These are phyloP conservation scores for Penicillium brevicompactum DNA, from an alignment of 2,329 filamentous ascomycete genomes.

Conservation along the genomic window DNA sequence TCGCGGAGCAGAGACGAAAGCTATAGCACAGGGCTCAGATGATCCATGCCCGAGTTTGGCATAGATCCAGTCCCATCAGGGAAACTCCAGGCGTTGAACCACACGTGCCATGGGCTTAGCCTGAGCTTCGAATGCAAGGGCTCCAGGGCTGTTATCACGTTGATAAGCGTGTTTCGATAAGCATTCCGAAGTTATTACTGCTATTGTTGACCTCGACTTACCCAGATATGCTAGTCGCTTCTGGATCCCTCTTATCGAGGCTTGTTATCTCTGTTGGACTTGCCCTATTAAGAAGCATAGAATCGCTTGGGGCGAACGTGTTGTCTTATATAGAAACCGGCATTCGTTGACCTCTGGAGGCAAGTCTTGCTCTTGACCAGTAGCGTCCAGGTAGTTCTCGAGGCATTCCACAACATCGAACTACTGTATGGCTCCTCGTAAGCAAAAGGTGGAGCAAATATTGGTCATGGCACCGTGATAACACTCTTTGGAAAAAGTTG, in stretches of 20 bases:
- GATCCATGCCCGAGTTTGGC: slow-evolving; percentile 22
- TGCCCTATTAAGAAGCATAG: neutral
- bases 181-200: neutral
- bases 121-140: neutral
- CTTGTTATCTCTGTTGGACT: neutral
- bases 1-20: slow-evolving; percentile 12
- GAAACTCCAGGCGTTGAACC: slow-evolving; percentile 29
- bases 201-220: neutral
- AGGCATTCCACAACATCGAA: no score
- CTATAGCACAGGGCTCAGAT: slow-evolving; percentile 6
- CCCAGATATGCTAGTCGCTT: neutral
- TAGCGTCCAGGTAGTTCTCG: neutral
- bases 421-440: no score
- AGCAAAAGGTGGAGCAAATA: neutral
- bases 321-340: no score
- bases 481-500: slow-evolving; percentile 14
- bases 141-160: neutral
- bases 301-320: no score
- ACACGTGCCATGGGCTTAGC: neutral
- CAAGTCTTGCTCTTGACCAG: neutral
- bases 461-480: neutral
- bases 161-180: slow-evolving; percentile 8
- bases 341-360: no score
- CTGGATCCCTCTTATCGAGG: neutral
- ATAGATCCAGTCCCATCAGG: slow-evolving; percentile 24